These are phyloP conservation scores for Hypoxylon lienhwacheense DNA, from an alignment of 495 filamentous ascomycete genomes.

Conservation along the genomic window DNA sequence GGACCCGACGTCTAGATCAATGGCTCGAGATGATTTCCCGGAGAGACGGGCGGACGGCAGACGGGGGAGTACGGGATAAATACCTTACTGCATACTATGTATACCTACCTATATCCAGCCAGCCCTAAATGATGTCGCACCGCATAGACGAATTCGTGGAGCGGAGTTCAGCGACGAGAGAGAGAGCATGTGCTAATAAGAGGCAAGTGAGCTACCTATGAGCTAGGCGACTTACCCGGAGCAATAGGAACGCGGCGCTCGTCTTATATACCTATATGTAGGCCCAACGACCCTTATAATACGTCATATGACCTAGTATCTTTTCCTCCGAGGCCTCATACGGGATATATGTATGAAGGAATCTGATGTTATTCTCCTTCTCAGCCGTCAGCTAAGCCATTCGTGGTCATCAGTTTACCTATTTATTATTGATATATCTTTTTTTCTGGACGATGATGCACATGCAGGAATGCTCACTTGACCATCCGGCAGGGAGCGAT, in stretches of 20 bases:
- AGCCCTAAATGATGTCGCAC: constrained; percentile 30
- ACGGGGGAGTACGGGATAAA: background rate
- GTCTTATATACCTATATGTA: no score
- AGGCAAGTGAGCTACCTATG: no score
- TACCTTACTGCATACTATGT: background rate
- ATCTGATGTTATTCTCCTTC: no score
- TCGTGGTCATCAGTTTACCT: no score
- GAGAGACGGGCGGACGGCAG: no score
- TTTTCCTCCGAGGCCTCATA: background rate
- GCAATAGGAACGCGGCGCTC: constrained; percentile 7
- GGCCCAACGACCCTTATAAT: no score
- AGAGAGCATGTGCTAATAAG: no score
- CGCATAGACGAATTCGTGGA: constrained; percentile 23
- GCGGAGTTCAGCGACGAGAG: constrained; percentile 30
- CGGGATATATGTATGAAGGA: no score
- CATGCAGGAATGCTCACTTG: background rate
- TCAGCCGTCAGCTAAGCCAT: no score
- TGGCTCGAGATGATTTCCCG: background rate
- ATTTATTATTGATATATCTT: no score
- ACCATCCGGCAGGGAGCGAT: background rate
- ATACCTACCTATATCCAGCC: background rate
- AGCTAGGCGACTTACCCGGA: constrained; percentile 10
- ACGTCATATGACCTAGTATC: no score
- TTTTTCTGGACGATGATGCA: background rate
- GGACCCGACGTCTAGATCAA: background rate